Evolutionary conservation across 1,284 basidiomycete species (phyloP).

Genomic region (Apiotrichum gracile): DNA sequence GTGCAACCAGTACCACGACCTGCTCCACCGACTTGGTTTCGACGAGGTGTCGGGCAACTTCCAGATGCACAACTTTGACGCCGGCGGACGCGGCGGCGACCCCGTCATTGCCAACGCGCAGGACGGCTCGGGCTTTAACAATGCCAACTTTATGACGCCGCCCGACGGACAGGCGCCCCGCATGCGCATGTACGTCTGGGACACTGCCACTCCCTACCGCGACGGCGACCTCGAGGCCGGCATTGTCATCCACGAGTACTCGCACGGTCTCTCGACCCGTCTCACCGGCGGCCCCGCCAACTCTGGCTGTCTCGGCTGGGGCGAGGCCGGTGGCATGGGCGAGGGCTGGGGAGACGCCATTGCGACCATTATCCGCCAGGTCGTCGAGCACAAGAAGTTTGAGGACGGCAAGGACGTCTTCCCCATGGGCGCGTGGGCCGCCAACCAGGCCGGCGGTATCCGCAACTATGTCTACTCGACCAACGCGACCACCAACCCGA

Average conservation of each 20-base stretch:
- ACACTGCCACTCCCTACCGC: conserved; percentile 77
- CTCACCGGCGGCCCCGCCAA: conserved; percentile 90
- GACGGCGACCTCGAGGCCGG: conserved; percentile 94
- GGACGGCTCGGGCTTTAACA: conserved; percentile 84
- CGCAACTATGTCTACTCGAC: conserved; percentile 80
- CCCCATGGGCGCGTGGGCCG: conserved; percentile 91
- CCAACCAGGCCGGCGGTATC: conserved; percentile 71
- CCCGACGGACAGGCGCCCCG: conserved; percentile 63
- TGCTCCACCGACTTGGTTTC: conserved; percentile 67
- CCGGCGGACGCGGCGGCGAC: conserved; percentile 78
- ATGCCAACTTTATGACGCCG: conserved; percentile 55
- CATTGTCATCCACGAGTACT: conserved; percentile 82
- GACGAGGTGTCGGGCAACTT: conserved; percentile 90
- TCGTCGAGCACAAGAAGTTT: conserved; percentile 56
- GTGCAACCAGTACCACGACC: conserved; percentile 62
- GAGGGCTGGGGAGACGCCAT: conserved; percentile 70
- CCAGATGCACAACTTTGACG: conserved; percentile 92
- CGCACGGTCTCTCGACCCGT: conserved; percentile 86
- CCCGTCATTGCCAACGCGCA: conserved; percentile 92
- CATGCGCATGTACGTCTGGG: conserved; percentile 97
- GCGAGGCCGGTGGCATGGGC: conserved; percentile 93
- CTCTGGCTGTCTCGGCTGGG: conserved; percentile 89
- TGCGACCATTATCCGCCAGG: conserved; percentile 76
- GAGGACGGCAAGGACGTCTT: conserved; percentile 50
- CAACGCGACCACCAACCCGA: conserved; percentile 74